Conservation (phyloP, 208 protist species). For the Strigomonas culicis region DNA sequence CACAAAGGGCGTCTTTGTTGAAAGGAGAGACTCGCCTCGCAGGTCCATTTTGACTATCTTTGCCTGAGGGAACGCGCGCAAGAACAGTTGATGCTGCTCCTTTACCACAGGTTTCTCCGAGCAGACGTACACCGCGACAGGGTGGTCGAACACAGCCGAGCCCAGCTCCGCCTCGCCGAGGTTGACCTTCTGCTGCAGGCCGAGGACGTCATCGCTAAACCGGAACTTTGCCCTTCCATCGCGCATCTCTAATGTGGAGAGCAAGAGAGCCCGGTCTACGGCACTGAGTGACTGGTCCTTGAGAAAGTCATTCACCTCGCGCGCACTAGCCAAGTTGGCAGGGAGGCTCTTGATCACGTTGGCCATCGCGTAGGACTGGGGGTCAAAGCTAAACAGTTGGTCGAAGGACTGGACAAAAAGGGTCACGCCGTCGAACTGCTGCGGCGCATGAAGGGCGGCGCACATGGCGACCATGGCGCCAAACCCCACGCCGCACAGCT, state of each 20-base stretch:
- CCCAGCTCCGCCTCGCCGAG: conserved; percentile 9
- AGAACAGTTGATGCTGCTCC: conserved; percentile 22
- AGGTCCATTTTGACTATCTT: conserved; percentile 31
- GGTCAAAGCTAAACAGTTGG: conserved; percentile 42
- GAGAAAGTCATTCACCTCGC: conserved; percentile 45
- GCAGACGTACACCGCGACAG: conserved; percentile 42
- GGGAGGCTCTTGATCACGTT: conserved; percentile 28
- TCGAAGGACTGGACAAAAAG: conserved; percentile 53
- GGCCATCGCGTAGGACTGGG: conserved; percentile 20
- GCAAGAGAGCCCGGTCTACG: conserved; percentile 45
- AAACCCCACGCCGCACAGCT: conserved; percentile 60
- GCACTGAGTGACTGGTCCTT: conserved; percentile 28
- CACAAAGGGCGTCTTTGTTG: conserved; percentile 15
- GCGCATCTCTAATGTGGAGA: conserved; percentile 40
- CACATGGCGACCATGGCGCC: conserved; percentile 62
- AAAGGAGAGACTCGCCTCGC: conserved; percentile 15
- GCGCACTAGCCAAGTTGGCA: conserved; percentile 15
- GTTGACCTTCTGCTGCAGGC: conserved; percentile 15
- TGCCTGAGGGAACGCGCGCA: conserved; percentile 31
- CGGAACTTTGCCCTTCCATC: conserved; percentile 32
- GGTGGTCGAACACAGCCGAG: conserved; percentile 26
- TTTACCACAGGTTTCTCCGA: conserved; percentile 8
- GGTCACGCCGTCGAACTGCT: conserved; percentile 46
- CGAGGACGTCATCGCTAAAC: conserved; percentile 34
- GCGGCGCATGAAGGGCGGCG: conserved; percentile 52